Evolutionary conservation across 2,329 filamentous ascomycete genomes (phyloP), one percentile per base, ranked within the genome.

Genomic region (Colletotrichum abscissum): DNA sequence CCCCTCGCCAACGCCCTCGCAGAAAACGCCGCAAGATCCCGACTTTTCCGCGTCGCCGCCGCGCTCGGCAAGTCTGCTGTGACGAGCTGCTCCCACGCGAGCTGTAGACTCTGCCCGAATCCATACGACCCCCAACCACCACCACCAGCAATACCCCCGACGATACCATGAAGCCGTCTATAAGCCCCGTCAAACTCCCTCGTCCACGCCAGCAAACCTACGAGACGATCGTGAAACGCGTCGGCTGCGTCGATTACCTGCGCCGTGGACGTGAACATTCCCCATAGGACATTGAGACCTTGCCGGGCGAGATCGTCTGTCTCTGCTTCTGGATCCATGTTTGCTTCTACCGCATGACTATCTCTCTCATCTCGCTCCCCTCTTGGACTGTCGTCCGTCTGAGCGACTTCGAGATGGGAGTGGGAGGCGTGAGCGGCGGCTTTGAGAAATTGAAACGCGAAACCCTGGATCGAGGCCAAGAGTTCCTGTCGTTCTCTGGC

Each of bases 401-500:
- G 5, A 4, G 7, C 8, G 6, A 4, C 19, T 19, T 19, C 5
- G 0, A 3, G 38, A 7, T 22, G 19, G 19, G 42, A 49, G 42
- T n/a, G 19, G 7, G 19, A 9, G 42, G 42, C 1, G 7, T 11
- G 7, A 11, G 63, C 22, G 8, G 63, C 63, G 14, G 38, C 63
- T 14, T 33, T 57, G 33, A 66, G 56, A 24, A 58, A 57, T 1
- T 57, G 35, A 8, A 66, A 57, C 14, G 63, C 63, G n/a, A 66
- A 66, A 52, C 63, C 49, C 24, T 56, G 63, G 33, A 66, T 58
- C 22, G 63, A 66, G 16, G 38, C 26, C 24, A 66, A 33, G 28
- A 56, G 24, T 11, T 66, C 54, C 9, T 46, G 16, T 16, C 11
- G 49, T 33, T 66, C 63, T 19, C 28, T 58, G 19, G 19, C 19